Base-by-base conservation (phyloP, 2,329 filamentous ascomycete species). In the Botryotinia calthae region DNA sequence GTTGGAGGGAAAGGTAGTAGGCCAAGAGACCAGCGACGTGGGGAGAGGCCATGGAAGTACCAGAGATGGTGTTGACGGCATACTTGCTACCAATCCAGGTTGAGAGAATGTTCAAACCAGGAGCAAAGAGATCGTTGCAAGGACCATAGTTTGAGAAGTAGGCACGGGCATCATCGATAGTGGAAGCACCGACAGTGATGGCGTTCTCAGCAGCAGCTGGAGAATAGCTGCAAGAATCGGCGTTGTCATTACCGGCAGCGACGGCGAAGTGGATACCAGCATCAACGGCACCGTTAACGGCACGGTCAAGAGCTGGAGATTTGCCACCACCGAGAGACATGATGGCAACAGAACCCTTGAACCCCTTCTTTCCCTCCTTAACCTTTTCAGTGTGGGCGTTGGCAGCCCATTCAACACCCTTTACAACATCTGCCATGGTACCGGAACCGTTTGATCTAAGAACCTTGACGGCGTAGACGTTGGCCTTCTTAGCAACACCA, bases 91-190 rank as follows among this genome's bases (percentile, higher is more conserved):
- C 96, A 80, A 97, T 97, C 96, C 96, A 99, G 83, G 96, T 98
- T 77, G 96, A 99, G 80, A 93, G 89, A 80, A 99, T 97, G 91
- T 94, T 97, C 81, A 98, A 88, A 81, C 96, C 96, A 75, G 96
- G 96, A 76, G 95, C 96, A 81, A 99, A 99, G 88, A 99, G 97
- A 85, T 99, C 96, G 83, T 95, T 97, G 89, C 96, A 99, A 88
- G 95, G 96, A 84, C 96, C 96, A 84, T 91, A 98, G 93, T 99
- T 99, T 90, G 97, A 99, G 91, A 99, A 99, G 90, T 98, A 99
- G 77, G 96, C 96, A 85, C 96, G 95, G 87, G 94, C 93, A 82
- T 99, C 96, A 81, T 92, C 90, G 74, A 99, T 89, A 79, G 93
- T 96, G 63, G 94, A 97, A 78, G 96, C 96, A 84, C 95, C 97